These are phyloP conservation scores for Leucoagaricus sp. DNA, from an alignment of 1,284 basidiomycete genomes.

Conservation along the genomic window DNA sequence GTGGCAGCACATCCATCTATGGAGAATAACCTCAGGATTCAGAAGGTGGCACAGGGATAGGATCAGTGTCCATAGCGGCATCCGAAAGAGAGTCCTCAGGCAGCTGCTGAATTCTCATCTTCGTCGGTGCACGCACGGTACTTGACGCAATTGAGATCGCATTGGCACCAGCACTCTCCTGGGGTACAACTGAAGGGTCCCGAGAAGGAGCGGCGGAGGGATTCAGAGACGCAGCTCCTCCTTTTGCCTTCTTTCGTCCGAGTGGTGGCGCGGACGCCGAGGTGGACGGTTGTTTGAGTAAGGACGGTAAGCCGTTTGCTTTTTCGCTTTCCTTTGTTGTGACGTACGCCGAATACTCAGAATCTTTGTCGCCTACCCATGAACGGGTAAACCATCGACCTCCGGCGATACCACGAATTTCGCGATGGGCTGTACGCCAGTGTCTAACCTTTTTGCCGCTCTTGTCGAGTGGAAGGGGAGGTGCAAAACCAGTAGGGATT, in stretches of 20 bases:
- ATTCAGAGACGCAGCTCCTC: conserved; percentile 38
- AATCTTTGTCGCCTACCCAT: conserved; percentile 81
- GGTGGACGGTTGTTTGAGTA: conserved; percentile 32
- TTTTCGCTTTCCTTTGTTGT: conserved; percentile 33
- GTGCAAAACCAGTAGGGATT: conserved; percentile 70
- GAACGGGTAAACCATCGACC: conserved; percentile 74
- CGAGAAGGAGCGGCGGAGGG: conserved; percentile 55
- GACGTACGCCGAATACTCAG: conserved; percentile 48
- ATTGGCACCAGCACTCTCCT: background rate
- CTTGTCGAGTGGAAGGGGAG: conserved; percentile 63
- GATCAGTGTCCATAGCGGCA: conserved; percentile 33
- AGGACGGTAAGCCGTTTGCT: conserved; percentile 25
- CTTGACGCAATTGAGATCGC: conserved; percentile 25
- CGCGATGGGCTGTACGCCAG: conserved; percentile 72
- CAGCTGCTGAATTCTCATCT: conserved; percentile 55
- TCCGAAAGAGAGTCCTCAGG: conserved; percentile 32
- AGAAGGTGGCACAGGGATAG: conserved; percentile 11
- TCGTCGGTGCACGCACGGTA: conserved; percentile 49
- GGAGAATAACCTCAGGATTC: conserved; percentile 6
- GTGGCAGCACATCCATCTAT: background rate
- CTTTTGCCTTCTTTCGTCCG: conserved; percentile 39
- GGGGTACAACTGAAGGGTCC: conserved; percentile 45
- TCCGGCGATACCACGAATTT: conserved; percentile 76
- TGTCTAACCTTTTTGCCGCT: conserved; percentile 58
- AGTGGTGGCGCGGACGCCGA: conserved; percentile 44